Conservation (phyloP, 768 basidiomycete genomes). For the Agrocybe praecox region DNA sequence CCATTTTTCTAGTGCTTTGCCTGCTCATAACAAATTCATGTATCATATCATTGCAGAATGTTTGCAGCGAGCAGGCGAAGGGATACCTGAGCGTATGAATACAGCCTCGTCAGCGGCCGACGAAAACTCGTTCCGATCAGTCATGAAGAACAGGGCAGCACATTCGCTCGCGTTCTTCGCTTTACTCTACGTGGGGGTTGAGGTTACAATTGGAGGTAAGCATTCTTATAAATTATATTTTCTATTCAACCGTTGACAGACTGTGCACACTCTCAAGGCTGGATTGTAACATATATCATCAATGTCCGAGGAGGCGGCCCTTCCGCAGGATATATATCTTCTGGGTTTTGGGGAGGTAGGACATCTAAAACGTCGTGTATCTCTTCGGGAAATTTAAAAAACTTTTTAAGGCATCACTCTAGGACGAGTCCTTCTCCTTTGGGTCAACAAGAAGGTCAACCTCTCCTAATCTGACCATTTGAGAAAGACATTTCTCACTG, state of each 20-base stretch:
- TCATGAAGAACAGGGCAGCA: conserved; percentile 50
- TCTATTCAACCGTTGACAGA: conserved; percentile 10
- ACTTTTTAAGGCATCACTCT: conserved; percentile 46
- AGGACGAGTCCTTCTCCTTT: conserved; percentile 55
- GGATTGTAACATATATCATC: conserved; percentile 65
- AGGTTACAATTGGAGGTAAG: conserved; percentile 55
- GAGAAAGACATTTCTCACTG: background rate
- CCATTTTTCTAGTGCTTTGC: background rate
- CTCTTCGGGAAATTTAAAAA: background rate
- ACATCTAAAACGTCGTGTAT: background rate
- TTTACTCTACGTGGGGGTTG: conserved; percentile 67
- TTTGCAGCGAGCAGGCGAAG: conserved; percentile 52
- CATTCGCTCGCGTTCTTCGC: conserved; percentile 64
- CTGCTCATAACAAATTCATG: background rate
- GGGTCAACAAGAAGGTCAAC: conserved; percentile 41
- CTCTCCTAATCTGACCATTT: background rate
- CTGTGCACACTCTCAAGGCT: conserved; percentile 38
- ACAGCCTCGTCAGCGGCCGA: conserved; percentile 3
- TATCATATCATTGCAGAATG: conserved; percentile 57
- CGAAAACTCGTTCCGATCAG: conserved; percentile 40
- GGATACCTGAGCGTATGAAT: conserved; percentile 31
- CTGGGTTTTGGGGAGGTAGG: conserved; percentile 51
- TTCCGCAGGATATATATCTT: conserved; percentile 51
- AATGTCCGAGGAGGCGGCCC: conserved; percentile 36
- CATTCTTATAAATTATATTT: background rate